A percentile compares a stretch with the other conserved stretches of the same genome.
Conservation (phyloP, 2,329 filamentous ascomycete genomes). For the Dendryphion nanum region DNA sequence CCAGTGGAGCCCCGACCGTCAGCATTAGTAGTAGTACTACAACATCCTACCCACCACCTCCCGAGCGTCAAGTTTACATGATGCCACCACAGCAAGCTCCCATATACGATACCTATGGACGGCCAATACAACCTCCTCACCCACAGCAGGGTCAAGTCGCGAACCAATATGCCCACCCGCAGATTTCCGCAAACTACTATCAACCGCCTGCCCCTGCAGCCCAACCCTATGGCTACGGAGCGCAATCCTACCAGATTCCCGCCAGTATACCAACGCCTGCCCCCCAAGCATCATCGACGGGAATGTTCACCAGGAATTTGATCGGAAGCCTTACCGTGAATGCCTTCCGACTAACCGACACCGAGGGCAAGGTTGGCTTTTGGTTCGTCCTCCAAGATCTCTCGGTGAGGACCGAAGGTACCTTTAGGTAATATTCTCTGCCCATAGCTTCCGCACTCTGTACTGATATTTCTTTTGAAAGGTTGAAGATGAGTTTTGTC, state of each 20-base stretch:
- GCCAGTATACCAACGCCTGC: constrained; percentile 15
- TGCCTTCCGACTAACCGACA: constrained; percentile 79
- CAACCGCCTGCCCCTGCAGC: constrained; percentile 7
- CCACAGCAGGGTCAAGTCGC: constrained; percentile 8
- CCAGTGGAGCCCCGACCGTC: constrained; percentile 59
- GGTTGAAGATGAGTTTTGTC: constrained; percentile 74
- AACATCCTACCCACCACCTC: constrained; percentile 67
- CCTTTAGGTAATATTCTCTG: constrained; percentile 68
- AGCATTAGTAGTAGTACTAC: constrained; percentile 80
- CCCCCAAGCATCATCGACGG: constrained; percentile 56
- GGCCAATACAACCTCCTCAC: constrained; percentile 23
- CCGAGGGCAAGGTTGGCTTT: constrained; percentile 77
- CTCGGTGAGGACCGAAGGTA: constrained; percentile 88
- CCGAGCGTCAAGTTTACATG: constrained; percentile 24
- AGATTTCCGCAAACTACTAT: constrained; percentile 16
- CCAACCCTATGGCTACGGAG: constrained; percentile 1
- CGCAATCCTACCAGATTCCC: constrained; percentile 8
- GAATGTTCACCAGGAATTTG: constrained; percentile 92
- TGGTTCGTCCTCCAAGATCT: constrained; percentile 98
- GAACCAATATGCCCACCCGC: constrained; percentile 7
- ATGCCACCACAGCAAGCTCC: constrained; percentile 27
- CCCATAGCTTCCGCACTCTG: neutral
- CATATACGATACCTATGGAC: constrained; percentile 43
- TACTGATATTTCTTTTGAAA: too few relatives aligned
- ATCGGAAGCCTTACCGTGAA: constrained; percentile 90